Evolutionary conservation across 352 stramenopile species (phyloP).

Genomic region (Sclerospora graminicola): DNA sequence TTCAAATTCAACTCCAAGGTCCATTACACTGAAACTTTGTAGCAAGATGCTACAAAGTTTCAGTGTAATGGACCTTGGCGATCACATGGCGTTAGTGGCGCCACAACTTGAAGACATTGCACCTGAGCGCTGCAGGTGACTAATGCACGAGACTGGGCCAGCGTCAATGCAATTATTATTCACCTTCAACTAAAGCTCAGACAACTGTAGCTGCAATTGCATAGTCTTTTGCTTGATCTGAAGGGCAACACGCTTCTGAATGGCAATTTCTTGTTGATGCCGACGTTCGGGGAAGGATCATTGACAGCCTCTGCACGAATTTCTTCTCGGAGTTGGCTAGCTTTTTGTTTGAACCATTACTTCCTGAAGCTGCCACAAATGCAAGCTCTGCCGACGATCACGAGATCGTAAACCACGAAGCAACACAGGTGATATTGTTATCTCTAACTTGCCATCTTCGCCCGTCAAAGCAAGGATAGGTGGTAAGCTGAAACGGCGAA

Average conservation of each 20-base stretch:
- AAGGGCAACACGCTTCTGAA: slow-evolving; percentile 52
- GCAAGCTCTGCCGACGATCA: slow-evolving; percentile 40
- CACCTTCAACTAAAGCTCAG: slow-evolving; percentile 23
- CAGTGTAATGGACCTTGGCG: no score
- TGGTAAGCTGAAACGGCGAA: no score
- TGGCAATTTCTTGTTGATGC: slow-evolving; percentile 53
- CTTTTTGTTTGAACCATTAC: slow-evolving; percentile 30
- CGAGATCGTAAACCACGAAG: no score
- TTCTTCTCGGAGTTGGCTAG: no score
- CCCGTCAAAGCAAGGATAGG: no score
- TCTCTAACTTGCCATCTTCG: slow-evolving; percentile 10
- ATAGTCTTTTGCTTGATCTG: slow-evolving; percentile 54
- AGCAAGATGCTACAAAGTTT: slow-evolving; percentile 11
- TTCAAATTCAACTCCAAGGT: slow-evolving; percentile 14
- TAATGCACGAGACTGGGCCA: no score
- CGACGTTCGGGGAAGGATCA: slow-evolving; percentile 61
- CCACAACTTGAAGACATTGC: slow-evolving; percentile 7
- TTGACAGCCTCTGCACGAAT: no score
- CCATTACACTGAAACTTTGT: slow-evolving; percentile 16
- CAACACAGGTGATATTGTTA: slow-evolving; percentile 14
- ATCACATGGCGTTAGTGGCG: slow-evolving; percentile 16
- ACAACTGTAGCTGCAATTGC: no score
- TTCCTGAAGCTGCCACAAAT: slow-evolving; percentile 42
- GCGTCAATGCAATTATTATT: no score
- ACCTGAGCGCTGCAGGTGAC: no score